These are phyloP conservation scores for Papilionanthe hybrid DNA, from an alignment of 116 monocot genomes.

Conservation along the genomic window DNA sequence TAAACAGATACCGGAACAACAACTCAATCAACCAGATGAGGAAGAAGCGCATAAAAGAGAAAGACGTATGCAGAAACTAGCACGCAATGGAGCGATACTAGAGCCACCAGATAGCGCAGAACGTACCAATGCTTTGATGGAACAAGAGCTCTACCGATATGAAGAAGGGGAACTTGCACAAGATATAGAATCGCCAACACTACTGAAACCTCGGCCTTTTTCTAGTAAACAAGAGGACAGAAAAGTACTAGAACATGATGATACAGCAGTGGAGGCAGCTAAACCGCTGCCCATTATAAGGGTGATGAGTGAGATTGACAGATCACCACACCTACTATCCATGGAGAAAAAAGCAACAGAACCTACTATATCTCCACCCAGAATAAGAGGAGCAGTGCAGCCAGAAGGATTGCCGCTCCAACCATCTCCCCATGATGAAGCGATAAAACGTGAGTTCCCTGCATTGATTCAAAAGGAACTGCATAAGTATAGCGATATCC, in stretches of 20 bases:
- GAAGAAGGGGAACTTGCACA: background rate
- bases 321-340: background rate
- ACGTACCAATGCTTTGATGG: background rate
- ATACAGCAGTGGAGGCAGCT: background rate
- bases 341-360: background rate
- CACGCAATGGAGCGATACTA: background rate
- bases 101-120: background rate
- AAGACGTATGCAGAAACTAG: background rate
- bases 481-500: background rate
- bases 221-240: background rate
- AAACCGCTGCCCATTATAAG: background rate
- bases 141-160: background rate
- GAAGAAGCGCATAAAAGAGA: conserved; percentile 2
- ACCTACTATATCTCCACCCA: background rate
- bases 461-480: background rate
- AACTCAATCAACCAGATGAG: background rate
- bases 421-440: background rate
- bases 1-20: background rate
- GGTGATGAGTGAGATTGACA: background rate
- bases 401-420: background rate
- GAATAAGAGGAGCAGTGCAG: background rate
- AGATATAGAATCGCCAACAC: background rate
- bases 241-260: background rate
- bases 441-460: background rate
- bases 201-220: background rate